A percentile compares a stretch with the other conserved stretches of the same genome.
Evolutionary conservation across 2,329 filamentous ascomycete species (phyloP).

Genomic region (Colletotrichum limetticola): DNA sequence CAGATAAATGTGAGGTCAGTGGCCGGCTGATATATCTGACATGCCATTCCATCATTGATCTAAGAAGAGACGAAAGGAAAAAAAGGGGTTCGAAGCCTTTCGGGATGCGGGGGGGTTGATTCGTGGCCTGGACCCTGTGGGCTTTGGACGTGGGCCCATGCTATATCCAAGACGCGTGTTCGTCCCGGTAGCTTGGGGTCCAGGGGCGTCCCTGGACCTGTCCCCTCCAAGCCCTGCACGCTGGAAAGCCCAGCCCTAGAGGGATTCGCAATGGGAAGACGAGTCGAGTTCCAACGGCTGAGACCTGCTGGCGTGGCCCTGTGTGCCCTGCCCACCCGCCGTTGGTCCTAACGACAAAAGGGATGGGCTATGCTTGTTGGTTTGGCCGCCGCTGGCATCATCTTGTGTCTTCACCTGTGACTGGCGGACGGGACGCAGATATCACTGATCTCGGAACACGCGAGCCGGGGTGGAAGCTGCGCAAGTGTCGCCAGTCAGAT

Average conservation of each 20-base stretch:
- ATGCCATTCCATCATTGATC: neutral
- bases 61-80: neutral
- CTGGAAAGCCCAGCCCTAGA: too few relatives aligned
- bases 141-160: conserved; percentile 5
- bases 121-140: neutral
- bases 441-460: neutral
- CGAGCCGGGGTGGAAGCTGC: neutral
- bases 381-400: neutral
- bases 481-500: conserved; percentile 1
- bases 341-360: conserved; percentile 4
- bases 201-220: neutral
- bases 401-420: neutral
- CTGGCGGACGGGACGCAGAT: neutral
- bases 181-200: conserved; percentile 17
- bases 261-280: neutral
- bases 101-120: conserved; percentile 20
- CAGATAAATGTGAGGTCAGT: neutral
- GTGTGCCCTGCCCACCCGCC: neutral
- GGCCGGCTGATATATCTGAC: neutral
- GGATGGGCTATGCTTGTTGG: neutral
- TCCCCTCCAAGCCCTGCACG: too few relatives aligned
- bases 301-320: conserved; percentile 5
- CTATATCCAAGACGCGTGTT: conserved; percentile 29
- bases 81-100: neutral
- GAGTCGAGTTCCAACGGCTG: neutral